Evolutionary conservation across 83 land plant genomes (phyloP), one percentile per base, ranked within the genome.

Genomic region (Picea abies): DNA sequence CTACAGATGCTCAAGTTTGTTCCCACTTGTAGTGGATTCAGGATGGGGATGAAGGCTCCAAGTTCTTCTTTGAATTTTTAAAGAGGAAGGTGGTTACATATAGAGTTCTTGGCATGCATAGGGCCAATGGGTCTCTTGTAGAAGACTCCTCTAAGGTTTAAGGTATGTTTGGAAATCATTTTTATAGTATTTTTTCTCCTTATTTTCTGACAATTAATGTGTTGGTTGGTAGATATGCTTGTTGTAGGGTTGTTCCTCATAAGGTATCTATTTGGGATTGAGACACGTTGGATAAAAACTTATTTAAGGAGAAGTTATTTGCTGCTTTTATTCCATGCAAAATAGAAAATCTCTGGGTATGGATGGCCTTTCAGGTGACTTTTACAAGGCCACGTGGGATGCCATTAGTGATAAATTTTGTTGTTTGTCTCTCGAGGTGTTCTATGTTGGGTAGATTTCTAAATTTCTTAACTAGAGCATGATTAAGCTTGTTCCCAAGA

Each of bases 1-100:
- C 35, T 1, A 32, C 1, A 32, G 1, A 1, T 32, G 1, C 0
- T 1, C 1, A 1, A 1, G 0, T 1, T 1, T 1, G 1, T 1
- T 32, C 1, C 0, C 1, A 0, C 32, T 29, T 29, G 1, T 1
- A 41, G 4, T 41, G 44, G 44, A 41, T 41, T 41, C 0, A 41
- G 6, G 44, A 41, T 41, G 44, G 44, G 0, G 0, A 41, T 41
- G 44, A 0, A 0, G 6, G 4, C 4, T 41, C 44, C 44, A 41
- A 41, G 4, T 41, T 41, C 44, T 41, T 41, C 44, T 41, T 41
- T 6, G 2, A 41, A 5, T 5, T 41, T 41, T 41, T 41, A 6
- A 41, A 41, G 44, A 5, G 44, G 44, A 41, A 41, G 44, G 44
- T 41, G 6, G 44, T 41, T 2, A 0, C 22, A 15, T 4, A 62